Percentiles rank a stretch among this genome's conserved stretches.
These are phyloP conservation scores for Phytophthora litchii DNA, from an alignment of 352 stramenopile species.

Conservation along the genomic window DNA sequence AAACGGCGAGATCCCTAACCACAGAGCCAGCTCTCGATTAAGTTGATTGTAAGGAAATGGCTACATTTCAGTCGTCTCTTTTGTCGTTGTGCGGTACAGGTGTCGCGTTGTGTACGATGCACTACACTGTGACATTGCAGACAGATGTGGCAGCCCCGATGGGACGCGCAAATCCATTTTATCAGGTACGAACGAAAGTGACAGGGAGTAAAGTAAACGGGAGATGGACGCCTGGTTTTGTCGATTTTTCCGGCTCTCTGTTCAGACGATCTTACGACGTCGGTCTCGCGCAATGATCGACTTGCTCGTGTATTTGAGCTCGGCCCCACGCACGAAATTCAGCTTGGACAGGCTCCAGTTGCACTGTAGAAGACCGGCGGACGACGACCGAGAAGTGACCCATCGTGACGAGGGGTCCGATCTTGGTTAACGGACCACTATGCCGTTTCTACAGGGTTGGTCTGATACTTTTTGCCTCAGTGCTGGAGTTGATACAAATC, in stretches of 20 bases:
- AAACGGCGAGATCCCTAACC: conserved; percentile 14
- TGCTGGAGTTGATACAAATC: too few relatives aligned
- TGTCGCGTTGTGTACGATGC: not conserved
- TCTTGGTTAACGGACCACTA: too few relatives aligned
- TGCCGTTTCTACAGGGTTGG: too few relatives aligned
- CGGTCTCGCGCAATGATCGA: conserved; percentile 22
- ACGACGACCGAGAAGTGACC: too few relatives aligned
- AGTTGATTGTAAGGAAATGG: conserved; percentile 15
- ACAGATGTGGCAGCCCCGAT: conserved; percentile 11
- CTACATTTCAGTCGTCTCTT: not conserved
- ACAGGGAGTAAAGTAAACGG: conserved; percentile 3
- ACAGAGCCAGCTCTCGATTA: conserved; percentile 29
- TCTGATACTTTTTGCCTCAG: too few relatives aligned
- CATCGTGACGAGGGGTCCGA: too few relatives aligned
- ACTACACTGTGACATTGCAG: not conserved
- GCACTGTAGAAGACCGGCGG: not conserved
- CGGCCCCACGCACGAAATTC: conserved; percentile 28
- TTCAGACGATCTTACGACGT: conserved; percentile 29
- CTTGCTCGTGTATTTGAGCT: conserved; percentile 6
- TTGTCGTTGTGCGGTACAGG: not conserved
- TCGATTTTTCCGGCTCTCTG: conserved; percentile 9
- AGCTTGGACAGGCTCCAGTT: not conserved
- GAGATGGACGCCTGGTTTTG: conserved; percentile 1
- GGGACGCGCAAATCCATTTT: conserved; percentile 17
- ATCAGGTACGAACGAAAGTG: conserved; percentile 18